Conservation (phyloP, 495 filamentous ascomycete species). For the Podospora sp. region DNA sequence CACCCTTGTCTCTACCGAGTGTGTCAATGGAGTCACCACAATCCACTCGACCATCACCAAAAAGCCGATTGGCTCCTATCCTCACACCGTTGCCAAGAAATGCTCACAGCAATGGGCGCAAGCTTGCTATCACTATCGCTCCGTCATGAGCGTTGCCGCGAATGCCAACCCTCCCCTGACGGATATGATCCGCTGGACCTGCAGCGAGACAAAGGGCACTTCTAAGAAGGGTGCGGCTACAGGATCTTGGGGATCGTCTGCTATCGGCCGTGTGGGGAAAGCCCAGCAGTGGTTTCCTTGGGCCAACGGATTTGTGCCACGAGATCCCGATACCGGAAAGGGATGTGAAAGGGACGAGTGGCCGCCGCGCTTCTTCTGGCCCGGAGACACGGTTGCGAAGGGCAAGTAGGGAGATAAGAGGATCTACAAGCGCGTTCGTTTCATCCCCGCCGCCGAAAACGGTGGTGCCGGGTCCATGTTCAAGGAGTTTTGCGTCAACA, state of each 20-base stretch:
- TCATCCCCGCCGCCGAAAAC: neutral
- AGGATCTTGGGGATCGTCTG: neutral
- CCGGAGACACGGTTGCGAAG: neutral
- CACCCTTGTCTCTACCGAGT: neutral
- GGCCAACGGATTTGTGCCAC: neutral
- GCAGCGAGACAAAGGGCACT: neutral
- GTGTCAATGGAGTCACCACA: neutral
- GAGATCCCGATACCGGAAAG: neutral
- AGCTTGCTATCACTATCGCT: neutral
- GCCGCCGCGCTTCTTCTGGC: slow-evolving; percentile 4
- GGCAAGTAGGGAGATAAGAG: too few species aligned
- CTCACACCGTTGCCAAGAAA: neutral
- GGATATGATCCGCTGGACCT: slow-evolving; percentile 7
- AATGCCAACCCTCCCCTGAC: neutral
- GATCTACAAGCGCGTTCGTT: neutral
- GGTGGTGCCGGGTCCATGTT: neutral
- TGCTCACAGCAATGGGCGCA: neutral
- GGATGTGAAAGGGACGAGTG: slow-evolving; percentile 11
- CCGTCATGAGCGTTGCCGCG: slow-evolving; percentile 1
- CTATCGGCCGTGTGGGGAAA: neutral
- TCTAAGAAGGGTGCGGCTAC: neutral
- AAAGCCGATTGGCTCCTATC: neutral
- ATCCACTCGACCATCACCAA: slow-evolving; percentile 6
- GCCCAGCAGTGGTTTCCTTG: slow-evolving; percentile 6
- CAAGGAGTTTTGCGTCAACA: neutral